Conservation (phyloP, 257 asterid species). For the Solanum rostratum region DNA sequence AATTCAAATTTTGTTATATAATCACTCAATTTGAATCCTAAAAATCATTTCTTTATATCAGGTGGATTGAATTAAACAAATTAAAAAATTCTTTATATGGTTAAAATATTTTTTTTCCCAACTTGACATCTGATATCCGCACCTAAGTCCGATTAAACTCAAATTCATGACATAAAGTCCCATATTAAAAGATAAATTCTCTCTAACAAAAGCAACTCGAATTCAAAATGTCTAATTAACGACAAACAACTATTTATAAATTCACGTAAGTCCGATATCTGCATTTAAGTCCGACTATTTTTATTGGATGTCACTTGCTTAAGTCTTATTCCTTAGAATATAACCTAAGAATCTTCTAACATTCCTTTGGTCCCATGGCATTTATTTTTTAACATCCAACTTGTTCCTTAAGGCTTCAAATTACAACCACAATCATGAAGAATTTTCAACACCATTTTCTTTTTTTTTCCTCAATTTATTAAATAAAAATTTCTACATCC, state of each 20-base stretch:
- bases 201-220: not conserved
- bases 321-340: not conserved
- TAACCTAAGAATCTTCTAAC: not conserved
- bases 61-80: not conserved
- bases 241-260: not conserved
- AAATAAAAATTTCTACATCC: not conserved
- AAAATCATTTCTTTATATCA: not conserved
- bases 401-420: not conserved
- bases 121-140: accelerated
- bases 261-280: no score
- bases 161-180: accelerated
- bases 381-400: not conserved
- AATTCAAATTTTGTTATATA: no score
- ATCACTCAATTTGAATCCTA: not conserved
- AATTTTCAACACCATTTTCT: not conserved
- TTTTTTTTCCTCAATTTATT: not conserved
- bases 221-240: accelerated
- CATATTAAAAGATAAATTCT: not conserved
- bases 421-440: not conserved
- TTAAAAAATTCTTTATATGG: not conserved
- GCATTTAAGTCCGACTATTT: no score
- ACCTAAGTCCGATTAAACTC: accelerated
- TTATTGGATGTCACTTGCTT: not conserved
- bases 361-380: not conserved
- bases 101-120: not conserved